Evolutionary conservation across 164 flowering plant species (phyloP).

Genomic region (Nelumbo lutea): DNA sequence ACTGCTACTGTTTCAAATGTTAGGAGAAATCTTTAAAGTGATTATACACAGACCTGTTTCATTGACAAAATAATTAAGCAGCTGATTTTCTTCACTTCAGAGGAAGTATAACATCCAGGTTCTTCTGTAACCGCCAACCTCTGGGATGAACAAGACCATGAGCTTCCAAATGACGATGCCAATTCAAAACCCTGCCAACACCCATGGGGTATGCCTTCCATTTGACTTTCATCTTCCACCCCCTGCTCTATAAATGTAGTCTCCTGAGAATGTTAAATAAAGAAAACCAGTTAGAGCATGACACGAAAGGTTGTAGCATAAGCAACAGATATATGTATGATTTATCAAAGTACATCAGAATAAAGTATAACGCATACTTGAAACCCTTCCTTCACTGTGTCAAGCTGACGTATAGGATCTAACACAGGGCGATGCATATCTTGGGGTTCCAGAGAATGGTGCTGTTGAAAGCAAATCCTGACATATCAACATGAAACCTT

Average conservation of each 20-base stretch:
- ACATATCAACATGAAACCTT: conserved; percentile 96
- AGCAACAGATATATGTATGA: too few relatives aligned
- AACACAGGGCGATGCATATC: conserved; percentile 63
- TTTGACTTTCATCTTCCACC: conserved; percentile 90
- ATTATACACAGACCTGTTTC: not conserved
- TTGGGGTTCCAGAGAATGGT: conserved; percentile 90
- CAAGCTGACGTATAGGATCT: conserved; percentile 65
- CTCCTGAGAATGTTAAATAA: conserved; percentile 42
- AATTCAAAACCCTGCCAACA: conserved; percentile 71
- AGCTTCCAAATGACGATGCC: conserved; percentile 92
- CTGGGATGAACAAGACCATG: conserved; percentile 50
- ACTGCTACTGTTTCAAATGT: not conserved
- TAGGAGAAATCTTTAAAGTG: not conserved
- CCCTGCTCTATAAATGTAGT: conserved; percentile 89
- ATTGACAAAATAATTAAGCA: not conserved
- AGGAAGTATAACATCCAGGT: conserved; percentile 50
- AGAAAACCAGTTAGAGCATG: conserved; percentile 1
- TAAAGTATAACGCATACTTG: not conserved
- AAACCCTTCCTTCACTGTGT: conserved; percentile 87
- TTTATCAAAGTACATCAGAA: not conserved
- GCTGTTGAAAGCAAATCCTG: conserved; percentile 99
- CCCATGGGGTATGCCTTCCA: conserved; percentile 67
- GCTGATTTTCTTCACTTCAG: conserved; percentile 13
- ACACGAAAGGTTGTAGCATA: not conserved
- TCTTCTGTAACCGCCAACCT: conserved; percentile 76